Percentiles rank a stretch among this genome's conserved stretches.
phyloP scores from a whole-genome alignment of 129 eudicot genomes.

The Saposhnikovia divaricata region DNA sequence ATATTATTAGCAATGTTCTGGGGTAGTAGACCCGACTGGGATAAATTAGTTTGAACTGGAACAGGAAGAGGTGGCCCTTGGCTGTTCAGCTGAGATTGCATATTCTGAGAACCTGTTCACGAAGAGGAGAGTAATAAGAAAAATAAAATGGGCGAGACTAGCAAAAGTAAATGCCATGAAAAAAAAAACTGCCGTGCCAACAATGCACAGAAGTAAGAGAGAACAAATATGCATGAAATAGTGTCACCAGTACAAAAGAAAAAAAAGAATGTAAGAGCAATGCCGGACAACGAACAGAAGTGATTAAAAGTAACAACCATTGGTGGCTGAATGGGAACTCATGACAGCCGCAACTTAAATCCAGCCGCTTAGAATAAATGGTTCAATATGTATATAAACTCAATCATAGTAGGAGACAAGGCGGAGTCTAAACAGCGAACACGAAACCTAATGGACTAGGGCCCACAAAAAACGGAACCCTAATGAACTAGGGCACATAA shows the following conservation, averaged over 20 bases:
- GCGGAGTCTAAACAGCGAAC: background rate
- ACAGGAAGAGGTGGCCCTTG: slow-evolving; percentile 54
- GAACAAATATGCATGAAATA: background rate
- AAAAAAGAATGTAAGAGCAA: background rate
- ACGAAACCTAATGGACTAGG: background rate
- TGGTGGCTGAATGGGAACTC: background rate
- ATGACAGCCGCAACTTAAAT: background rate
- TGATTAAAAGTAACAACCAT: background rate
- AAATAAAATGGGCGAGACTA: background rate
- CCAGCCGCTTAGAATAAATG: background rate
- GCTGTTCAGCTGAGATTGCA: slow-evolving; percentile 48
- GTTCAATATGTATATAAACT: background rate
- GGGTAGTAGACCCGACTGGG: slow-evolving; percentile 47
- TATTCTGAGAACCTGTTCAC: slow-evolving; percentile 34
- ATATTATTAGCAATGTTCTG: slow-evolving; percentile 51
- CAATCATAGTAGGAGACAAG: background rate
- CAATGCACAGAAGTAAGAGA: background rate
- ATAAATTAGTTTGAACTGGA: slow-evolving; percentile 32
- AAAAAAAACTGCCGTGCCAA: too few relatives aligned
- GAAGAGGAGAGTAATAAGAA: background rate
- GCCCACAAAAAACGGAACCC: background rate
- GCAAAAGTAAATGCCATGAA: background rate
- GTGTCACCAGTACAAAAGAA: background rate
- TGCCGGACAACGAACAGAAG: background rate
- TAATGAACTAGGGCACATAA: background rate